These are phyloP conservation scores for Globisporangium paddicum DNA, from an alignment of 352 stramenopile species.

Conservation along the genomic window DNA sequence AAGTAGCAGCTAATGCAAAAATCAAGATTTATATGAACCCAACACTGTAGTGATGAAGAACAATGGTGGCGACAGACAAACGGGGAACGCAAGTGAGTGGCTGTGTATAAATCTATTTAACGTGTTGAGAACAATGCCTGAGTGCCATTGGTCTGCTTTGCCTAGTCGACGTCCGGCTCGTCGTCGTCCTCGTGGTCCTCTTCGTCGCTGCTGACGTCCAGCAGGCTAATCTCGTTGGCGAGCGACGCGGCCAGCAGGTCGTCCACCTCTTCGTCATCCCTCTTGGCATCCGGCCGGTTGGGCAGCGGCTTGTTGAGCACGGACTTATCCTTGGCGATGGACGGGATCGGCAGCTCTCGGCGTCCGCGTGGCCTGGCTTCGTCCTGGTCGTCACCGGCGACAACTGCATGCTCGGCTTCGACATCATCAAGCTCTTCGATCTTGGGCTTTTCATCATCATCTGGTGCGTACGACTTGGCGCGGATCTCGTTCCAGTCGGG, in stretches of 20 bases:
- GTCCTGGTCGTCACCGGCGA: not conserved
- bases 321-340: slow-evolving; percentile 12
- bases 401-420: not conserved
- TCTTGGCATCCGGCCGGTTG: slow-evolving; percentile 12
- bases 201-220: slow-evolving; percentile 86
- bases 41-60: not conserved
- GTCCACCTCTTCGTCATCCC: slow-evolving; percentile 55
- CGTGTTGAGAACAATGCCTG: no score
- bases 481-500: slow-evolving; percentile 79
- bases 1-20: not conserved
- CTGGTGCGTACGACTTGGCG: slow-evolving; percentile 52
- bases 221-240: slow-evolving; percentile 55
- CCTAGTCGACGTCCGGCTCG: slow-evolving; percentile 45
- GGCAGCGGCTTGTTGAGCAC: slow-evolving; percentile 35
- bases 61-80: not conserved
- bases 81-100: not conserved
- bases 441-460: slow-evolving; percentile 19
- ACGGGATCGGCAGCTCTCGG: slow-evolving; percentile 11
- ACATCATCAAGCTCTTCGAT: not conserved
- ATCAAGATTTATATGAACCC: slow-evolving; percentile 4
- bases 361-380: not conserved
- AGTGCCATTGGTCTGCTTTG: not conserved
- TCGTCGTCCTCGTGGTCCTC: slow-evolving; percentile 56
- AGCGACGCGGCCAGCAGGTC: slow-evolving; percentile 64
- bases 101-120: slow-evolving; percentile 11